Evolutionary conservation across 2,329 filamentous ascomycete genomes (phyloP).

Genomic region (Orbilia javanica): DNA sequence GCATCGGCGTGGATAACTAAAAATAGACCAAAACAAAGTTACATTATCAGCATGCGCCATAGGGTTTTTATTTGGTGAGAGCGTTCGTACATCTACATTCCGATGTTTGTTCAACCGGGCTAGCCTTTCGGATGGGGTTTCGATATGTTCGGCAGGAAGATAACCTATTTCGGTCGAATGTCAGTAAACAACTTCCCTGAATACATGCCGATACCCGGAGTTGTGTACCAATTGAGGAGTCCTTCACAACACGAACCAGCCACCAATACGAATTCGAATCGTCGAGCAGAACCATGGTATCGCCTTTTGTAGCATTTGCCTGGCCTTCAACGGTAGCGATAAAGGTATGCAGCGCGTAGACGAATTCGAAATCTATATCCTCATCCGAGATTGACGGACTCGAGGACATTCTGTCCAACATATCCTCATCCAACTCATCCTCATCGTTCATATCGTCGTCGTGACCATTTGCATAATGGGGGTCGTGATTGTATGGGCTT

Average conservation of each 20-base stretch:
- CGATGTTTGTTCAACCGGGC: slow-evolving; percentile 96
- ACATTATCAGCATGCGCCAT: slow-evolving; percentile 61
- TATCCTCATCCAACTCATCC: slow-evolving; percentile 85
- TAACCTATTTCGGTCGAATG: slow-evolving; percentile 74
- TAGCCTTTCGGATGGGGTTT: slow-evolving; percentile 93
- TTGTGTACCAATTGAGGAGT: slow-evolving; percentile 85
- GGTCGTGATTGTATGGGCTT: slow-evolving; percentile 64
- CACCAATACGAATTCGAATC: slow-evolving; percentile 99
- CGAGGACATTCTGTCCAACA: slow-evolving; percentile 99
- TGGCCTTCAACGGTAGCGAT: slow-evolving; percentile 98
- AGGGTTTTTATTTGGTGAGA: slow-evolving; percentile 20
- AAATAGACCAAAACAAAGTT: neutral
- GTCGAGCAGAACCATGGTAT: slow-evolving; percentile 97
- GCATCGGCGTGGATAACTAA: slow-evolving; percentile 74
- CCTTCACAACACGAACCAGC: slow-evolving; percentile 96
- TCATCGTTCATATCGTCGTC: slow-evolving; percentile 71
- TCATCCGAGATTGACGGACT: slow-evolving; percentile 84
- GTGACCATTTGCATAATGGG: slow-evolving; percentile 74
- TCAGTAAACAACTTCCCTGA: slow-evolving; percentile 49
- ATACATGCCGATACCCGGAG: slow-evolving; percentile 8
- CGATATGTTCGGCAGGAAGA: slow-evolving; percentile 95
- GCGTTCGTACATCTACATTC: slow-evolving; percentile 86
- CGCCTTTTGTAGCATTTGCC: slow-evolving; percentile 96
- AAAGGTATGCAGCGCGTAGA: slow-evolving; percentile 97
- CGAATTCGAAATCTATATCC: slow-evolving; percentile 99